phyloP scores from a whole-genome alignment of 495 filamentous ascomycete species.

The Eremomyces bilateralis region DNA sequence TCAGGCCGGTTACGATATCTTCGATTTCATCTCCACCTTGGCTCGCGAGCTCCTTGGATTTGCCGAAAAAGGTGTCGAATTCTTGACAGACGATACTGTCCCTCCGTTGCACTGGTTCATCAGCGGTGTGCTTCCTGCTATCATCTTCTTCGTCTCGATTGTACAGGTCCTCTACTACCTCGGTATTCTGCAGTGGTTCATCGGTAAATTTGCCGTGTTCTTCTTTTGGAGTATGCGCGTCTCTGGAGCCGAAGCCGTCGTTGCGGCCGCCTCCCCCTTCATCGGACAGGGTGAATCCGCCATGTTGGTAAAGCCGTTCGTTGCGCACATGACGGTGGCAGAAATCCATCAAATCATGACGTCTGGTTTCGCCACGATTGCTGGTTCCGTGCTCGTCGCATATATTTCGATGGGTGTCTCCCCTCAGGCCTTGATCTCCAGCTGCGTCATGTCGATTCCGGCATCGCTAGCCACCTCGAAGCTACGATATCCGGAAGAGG shows the following conservation, averaged over 20 bases:
- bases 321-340: constrained; percentile 58
- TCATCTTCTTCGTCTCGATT: constrained; percentile 82
- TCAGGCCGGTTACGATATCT: constrained; percentile 58
- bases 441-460: constrained; percentile 82
- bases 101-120: constrained; percentile 38
- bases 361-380: constrained; percentile 46
- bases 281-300: constrained; percentile 87
- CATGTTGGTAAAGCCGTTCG: constrained; percentile 75
- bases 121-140: constrained; percentile 49
- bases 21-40: constrained; percentile 57
- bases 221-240: constrained; percentile 80
- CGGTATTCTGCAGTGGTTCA: constrained; percentile 67
- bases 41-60: constrained; percentile 51
- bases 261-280: constrained; percentile 84
- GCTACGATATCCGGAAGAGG: constrained; percentile 69
- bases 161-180: constrained; percentile 65
- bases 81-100: constrained; percentile 38
- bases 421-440: constrained; percentile 71
- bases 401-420: constrained; percentile 46
- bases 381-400: constrained; percentile 45
- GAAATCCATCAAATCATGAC: constrained; percentile 86
- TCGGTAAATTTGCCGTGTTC: constrained; percentile 64
- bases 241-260: constrained; percentile 84
- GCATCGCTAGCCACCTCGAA: constrained; percentile 73
- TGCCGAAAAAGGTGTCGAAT: constrained; percentile 43